Percentiles rank a stretch among this genome's conserved stretches.
Evolutionary conservation across 2,329 filamentous ascomycete species (phyloP).

Genomic region (Venturia nashicola): DNA sequence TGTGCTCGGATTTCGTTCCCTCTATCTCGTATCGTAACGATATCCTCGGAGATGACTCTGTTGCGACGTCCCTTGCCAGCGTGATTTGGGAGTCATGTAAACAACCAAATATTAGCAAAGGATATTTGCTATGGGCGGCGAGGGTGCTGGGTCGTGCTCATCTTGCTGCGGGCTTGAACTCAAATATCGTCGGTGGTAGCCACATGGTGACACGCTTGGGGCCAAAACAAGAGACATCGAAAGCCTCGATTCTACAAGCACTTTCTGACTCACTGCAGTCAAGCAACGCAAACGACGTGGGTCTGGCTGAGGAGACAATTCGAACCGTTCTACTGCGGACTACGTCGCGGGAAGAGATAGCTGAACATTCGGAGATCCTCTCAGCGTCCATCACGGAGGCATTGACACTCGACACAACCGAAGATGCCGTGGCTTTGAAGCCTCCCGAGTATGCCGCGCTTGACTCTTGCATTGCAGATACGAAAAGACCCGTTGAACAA

Average conservation of each 20-base stretch:
- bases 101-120: conserved; percentile 44
- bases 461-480: background rate
- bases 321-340: conserved; percentile 15
- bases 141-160: conserved; percentile 75
- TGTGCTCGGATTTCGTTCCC: conserved; percentile 63
- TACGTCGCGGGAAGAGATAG: conserved; percentile 13
- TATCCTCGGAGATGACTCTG: conserved; percentile 54
- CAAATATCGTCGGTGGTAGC: background rate
- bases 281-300: conserved; percentile 27
- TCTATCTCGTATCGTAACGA: conserved; percentile 48
- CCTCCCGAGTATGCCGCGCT: background rate
- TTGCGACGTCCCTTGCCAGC: conserved; percentile 49
- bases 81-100: conserved; percentile 68
- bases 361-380: conserved; percentile 20
- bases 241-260: conserved; percentile 21
- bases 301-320: conserved; percentile 30
- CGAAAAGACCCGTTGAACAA: background rate
- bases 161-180: conserved; percentile 19
- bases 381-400: conserved; percentile 13
- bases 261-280: conserved; percentile 26
- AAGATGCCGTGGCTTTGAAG: background rate
- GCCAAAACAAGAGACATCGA: conserved; percentile 12
- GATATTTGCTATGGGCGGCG: conserved; percentile 76
- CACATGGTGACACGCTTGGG: background rate
- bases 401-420: conserved; percentile 1